These are phyloP conservation scores for Dictyostelium discoideum DNA, from an alignment of 78 protist species.

Conservation along the genomic window DNA sequence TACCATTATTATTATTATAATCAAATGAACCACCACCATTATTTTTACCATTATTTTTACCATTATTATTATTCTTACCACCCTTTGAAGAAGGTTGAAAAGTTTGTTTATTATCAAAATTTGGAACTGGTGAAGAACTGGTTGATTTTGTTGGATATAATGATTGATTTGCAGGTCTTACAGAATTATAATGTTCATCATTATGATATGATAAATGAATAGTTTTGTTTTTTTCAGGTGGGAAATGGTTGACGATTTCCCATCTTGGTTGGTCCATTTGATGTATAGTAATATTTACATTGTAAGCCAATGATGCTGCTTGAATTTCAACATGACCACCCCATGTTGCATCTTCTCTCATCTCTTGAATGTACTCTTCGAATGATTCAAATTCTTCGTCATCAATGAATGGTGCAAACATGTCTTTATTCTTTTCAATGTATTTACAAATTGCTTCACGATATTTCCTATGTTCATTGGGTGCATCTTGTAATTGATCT, in stretches of 20 bases:
- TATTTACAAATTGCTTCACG: slow-evolving; percentile 48
- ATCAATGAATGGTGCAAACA: slow-evolving; percentile 83
- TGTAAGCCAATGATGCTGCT: slow-evolving; percentile 61
- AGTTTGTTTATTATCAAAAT: background rate
- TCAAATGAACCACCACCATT: too few species aligned
- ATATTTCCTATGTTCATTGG: slow-evolving; percentile 64
- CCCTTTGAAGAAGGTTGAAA: background rate
- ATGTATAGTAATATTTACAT: slow-evolving; percentile 70
- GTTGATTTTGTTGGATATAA: background rate
- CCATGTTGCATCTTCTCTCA: slow-evolving; percentile 82
- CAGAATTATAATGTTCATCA: slow-evolving; percentile 82
- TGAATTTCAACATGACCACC: slow-evolving; percentile 86
- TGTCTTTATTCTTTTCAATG: slow-evolving; percentile 52
- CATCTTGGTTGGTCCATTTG: slow-evolving; percentile 85
- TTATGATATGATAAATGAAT: slow-evolving; percentile 80
- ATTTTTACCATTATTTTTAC: background rate
- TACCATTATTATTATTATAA: background rate
- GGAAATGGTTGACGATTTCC: slow-evolving; percentile 65
- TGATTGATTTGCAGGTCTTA: slow-evolving; percentile 11
- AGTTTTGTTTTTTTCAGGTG: slow-evolving; percentile 5
- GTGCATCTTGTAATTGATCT: slow-evolving; percentile 81
- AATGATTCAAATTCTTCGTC: slow-evolving; percentile 64
- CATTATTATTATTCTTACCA: background rate
- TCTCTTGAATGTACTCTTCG: slow-evolving; percentile 77
- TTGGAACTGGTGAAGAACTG: background rate